A percentile compares a stretch with the other conserved stretches of the same genome.
Evolutionary conservation across 225 moss, liverwort and hornwort genomes (phyloP).

Genomic region (Rhytidiadelphus loreus): DNA sequence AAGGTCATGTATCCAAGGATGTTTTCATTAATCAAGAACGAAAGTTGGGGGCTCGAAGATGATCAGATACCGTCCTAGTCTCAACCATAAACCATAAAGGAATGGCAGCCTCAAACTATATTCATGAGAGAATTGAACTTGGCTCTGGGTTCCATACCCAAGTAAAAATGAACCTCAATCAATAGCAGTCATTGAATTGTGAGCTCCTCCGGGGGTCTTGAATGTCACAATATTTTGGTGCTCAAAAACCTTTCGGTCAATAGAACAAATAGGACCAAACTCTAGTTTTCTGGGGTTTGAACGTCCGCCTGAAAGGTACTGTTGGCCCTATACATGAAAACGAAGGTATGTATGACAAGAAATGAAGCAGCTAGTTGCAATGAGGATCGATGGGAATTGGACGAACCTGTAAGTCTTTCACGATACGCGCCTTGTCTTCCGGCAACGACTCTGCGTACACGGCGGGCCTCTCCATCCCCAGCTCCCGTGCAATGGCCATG

Average conservation of each 20-base stretch:
- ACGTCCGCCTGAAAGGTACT: neutral
- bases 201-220: neutral
- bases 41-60: too few relatives aligned
- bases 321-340: neutral
- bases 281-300: neutral
- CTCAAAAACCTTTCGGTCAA: neutral
- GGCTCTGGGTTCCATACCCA: neutral
- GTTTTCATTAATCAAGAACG: too few relatives aligned
- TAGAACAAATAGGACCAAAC: neutral
- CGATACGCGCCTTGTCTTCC: slow-evolving; percentile 72
- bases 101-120: neutral
- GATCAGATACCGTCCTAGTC: too few relatives aligned
- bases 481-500: slow-evolving; percentile 68
- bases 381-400: neutral
- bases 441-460: slow-evolving; percentile 75
- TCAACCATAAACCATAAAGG: too few relatives aligned
- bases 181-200: neutral
- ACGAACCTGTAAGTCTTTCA: slow-evolving; percentile 70
- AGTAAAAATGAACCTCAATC: neutral
- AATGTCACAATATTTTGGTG: neutral
- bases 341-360: neutral
- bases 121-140: neutral
- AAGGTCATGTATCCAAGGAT: too few relatives aligned
- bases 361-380: neutral
- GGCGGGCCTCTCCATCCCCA: slow-evolving; percentile 45